Conservation (phyloP, 164 flowering plant species). For the Platanus orientalis region DNA sequence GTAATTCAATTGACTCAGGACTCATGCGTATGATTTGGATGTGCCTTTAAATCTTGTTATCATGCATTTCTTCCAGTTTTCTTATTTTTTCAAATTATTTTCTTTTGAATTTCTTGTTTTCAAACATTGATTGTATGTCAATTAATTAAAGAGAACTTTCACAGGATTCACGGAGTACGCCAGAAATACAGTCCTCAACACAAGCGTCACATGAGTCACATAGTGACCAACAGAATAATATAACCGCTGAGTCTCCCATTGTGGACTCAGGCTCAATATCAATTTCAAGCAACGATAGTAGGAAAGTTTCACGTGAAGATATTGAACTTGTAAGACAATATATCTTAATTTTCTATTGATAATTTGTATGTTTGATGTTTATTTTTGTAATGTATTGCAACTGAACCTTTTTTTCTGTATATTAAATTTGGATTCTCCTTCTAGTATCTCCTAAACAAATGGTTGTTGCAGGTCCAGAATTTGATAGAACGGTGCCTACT, state of each 20-base stretch:
- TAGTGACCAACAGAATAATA: constrained; percentile 55
- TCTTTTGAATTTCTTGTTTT: neutral
- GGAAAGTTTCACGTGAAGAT: constrained; percentile 85
- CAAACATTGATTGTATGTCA: no score
- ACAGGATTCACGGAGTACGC: constrained; percentile 44
- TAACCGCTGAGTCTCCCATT: constrained; percentile 49
- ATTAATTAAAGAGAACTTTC: neutral
- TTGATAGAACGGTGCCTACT: constrained; percentile 89
- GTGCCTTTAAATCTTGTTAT: neutral
- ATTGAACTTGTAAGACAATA: constrained; percentile 62
- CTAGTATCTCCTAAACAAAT: constrained; percentile 4
- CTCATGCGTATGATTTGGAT: no score
- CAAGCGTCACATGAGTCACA: constrained; percentile 67
- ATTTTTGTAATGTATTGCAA: neutral
- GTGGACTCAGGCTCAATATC: constrained; percentile 71
- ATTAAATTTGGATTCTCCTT: no score
- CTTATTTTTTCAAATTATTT: neutral
- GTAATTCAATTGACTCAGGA: no score
- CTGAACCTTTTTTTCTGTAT: neutral
- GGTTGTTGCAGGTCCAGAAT: constrained; percentile 75
- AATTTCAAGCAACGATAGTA: constrained; percentile 64
- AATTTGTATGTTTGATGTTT: neutral
- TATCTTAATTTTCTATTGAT: neutral
- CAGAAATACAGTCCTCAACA: constrained; percentile 50
- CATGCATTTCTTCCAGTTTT: neutral